A percentile compares a stretch with the other conserved stretches of the same genome.
Evolutionary conservation across 2,329 filamentous ascomycete genomes (phyloP).

Genomic region (Paecilomyces formosus): DNA sequence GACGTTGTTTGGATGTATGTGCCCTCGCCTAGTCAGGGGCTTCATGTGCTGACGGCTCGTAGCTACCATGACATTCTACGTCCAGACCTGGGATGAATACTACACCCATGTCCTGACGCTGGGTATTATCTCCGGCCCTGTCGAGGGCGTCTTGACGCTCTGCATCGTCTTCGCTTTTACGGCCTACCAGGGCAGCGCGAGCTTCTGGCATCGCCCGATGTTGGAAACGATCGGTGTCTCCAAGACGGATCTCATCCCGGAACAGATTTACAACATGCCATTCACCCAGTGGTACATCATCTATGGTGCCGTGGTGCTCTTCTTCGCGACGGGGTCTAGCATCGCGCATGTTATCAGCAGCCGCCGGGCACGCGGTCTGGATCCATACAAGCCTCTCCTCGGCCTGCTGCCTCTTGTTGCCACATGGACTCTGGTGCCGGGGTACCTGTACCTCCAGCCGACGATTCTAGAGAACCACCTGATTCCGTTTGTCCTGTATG

Average conservation of each 20-base stretch:
- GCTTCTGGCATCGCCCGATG: conserved; percentile 87
- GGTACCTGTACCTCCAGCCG: conserved; percentile 80
- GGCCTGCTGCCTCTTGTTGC: conserved; percentile 75
- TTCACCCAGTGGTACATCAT: conserved; percentile 93
- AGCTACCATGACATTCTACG: conserved; percentile 92
- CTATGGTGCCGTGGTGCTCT: conserved; percentile 72
- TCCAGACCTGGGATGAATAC: conserved; percentile 99
- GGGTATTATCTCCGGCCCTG: conserved; percentile 85
- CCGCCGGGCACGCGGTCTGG: conserved; percentile 64
- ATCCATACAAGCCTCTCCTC: conserved; percentile 59
- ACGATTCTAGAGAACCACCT: conserved; percentile 74
- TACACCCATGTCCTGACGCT: conserved; percentile 94
- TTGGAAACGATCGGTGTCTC: conserved; percentile 64
- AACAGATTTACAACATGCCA: conserved; percentile 65
- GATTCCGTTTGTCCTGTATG: conserved; percentile 82
- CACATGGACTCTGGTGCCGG: conserved; percentile 67
- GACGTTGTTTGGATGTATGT: conserved; percentile 71
- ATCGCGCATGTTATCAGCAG: conserved; percentile 77
- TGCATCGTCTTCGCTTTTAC: conserved; percentile 76
- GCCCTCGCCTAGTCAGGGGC: not conserved
- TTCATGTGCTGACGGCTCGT: conserved; percentile 5
- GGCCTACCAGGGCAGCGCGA: conserved; percentile 75
- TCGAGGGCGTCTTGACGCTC: conserved; percentile 85
- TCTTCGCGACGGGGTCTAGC: conserved; percentile 70
- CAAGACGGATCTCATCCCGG: conserved; percentile 56